Percentiles rank a stretch among this genome's conserved stretches.
phyloP scores from a whole-genome alignment of 2,329 filamentous ascomycete genomes.

The Scorias spongiosa region DNA sequence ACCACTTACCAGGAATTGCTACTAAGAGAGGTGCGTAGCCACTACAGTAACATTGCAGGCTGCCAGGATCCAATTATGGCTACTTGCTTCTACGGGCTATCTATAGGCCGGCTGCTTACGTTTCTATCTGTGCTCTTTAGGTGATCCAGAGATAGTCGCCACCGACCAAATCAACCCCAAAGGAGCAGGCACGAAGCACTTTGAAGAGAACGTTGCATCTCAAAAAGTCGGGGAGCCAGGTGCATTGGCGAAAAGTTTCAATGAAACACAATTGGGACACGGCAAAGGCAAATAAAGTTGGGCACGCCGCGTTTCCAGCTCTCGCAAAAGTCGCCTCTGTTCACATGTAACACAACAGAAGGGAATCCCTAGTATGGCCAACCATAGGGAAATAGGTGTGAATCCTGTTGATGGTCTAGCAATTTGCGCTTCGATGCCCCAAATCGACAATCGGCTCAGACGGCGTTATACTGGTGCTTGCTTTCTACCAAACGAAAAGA shows the following conservation, averaged over 20 bases:
- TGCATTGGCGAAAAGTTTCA: constrained; percentile 15
- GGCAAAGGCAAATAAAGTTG: constrained; percentile 19
- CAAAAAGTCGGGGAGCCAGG: constrained; percentile 14
- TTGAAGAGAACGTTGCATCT: constrained; percentile 16
- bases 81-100: not conserved
- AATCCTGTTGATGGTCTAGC: too few relatives aligned
- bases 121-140: not conserved
- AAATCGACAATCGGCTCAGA: too few relatives aligned
- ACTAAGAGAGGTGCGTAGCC: constrained; percentile 17
- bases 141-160: not conserved
- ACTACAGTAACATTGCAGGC: not conserved
- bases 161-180: constrained; percentile 13
- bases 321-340: too few relatives aligned
- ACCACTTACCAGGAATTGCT: constrained; percentile 19
- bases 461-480: too few relatives aligned
- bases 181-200: constrained; percentile 18
- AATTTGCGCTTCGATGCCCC: too few relatives aligned
- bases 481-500: too few relatives aligned
- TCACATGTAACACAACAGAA: too few relatives aligned
- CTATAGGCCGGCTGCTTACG: not conserved
- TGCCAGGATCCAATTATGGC: not conserved
- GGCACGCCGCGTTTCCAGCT: too few relatives aligned
- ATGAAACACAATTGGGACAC: constrained; percentile 18
- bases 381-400: too few relatives aligned
- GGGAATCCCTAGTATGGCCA: too few relatives aligned